Base-by-base conservation (phyloP, 2,329 filamentous ascomycete genomes). In the Didymella pomorum region DNA sequence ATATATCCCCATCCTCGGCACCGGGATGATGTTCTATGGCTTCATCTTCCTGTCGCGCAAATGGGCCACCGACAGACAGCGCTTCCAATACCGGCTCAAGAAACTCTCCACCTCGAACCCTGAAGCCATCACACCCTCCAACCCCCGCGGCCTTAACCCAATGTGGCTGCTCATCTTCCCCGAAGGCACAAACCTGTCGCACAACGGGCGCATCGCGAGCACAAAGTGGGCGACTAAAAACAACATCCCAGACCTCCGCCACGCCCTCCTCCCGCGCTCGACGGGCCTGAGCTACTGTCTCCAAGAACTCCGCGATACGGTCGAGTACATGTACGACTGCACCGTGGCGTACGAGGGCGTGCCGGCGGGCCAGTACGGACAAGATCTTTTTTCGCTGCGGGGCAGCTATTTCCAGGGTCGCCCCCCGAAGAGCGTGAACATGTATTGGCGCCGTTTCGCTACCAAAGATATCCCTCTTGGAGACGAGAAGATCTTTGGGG, bases 21-120 rank as follows among this genome's bases (percentile, higher is more conserved):
- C 85, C 50, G 92, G 90, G 44, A 96, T 96, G 90, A 87, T 89
- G 81, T 89, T 95, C 73, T 93, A 89, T 74, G 87, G 91, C 67
- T 96, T 96, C 82, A 92, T 96, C 74, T 96, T 96, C 81, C 89
- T 96, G 84, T 91, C 91, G n/a, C 87, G 92, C 58, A 96, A 95
- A 73, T 95, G 93, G 91, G 84, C 88, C 5, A 88, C 87, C 21
- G 92, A 96, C 72, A 87, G 89, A 70, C 84, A 88, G 2, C 86
- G 91, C 48, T 82, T 96, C 71, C 87, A 88, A 16, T 86, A 94
- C 73, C 86, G 92, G 1, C 80, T 96, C 8, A 80, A 85, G 62
- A 91, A 92, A 78, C 83, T 96, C 59, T 89, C 87, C 71, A 81
- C 63, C 28, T 73, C 71, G 29, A 78, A 79, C 58, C 62, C 60